These are phyloP conservation scores for Alternaria atra DNA, from an alignment of 2,329 filamentous ascomycete species.

Conservation along the genomic window DNA sequence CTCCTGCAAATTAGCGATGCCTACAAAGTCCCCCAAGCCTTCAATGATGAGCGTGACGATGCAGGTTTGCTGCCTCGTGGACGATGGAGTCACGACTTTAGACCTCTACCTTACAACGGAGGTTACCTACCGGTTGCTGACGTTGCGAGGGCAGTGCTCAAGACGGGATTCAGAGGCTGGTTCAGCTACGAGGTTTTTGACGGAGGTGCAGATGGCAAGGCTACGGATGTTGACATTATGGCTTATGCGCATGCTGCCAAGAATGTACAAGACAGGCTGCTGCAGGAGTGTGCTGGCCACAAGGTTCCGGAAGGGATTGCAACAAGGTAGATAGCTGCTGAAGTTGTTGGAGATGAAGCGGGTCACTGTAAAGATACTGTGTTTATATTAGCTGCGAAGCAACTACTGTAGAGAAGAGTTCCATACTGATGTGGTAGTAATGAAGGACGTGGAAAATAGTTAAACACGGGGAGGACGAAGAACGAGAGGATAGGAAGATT, in stretches of 20 bases:
- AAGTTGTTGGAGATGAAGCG: no score
- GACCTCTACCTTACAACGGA: conserved; percentile 73
- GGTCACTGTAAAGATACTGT: background rate
- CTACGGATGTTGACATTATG: conserved; percentile 60
- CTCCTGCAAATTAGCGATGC: conserved; percentile 79
- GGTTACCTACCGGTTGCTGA: conserved; percentile 75
- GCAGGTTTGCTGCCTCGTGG: conserved; percentile 68
- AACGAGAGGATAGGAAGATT: background rate
- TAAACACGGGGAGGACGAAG: no score
- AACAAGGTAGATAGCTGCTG: conserved; percentile 15
- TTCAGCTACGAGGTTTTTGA: conserved; percentile 78
- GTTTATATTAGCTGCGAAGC: background rate
- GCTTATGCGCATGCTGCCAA: conserved; percentile 63
- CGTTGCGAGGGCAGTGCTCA: conserved; percentile 71
- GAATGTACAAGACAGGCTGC: conserved; percentile 55
- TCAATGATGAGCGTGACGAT: conserved; percentile 61
- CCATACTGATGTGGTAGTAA: background rate
- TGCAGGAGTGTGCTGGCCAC: conserved; percentile 42
- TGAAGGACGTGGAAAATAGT: background rate
- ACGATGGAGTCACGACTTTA: conserved; percentile 75
- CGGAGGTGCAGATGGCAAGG: conserved; percentile 63
- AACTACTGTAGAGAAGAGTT: background rate
- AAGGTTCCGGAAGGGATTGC: conserved; percentile 23
- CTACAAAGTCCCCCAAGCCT: conserved; percentile 68
- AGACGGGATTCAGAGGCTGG: conserved; percentile 73